Evolutionary conservation across 805 yeast genomes (phyloP).

Genomic region (Jamesozyma lodderae): DNA sequence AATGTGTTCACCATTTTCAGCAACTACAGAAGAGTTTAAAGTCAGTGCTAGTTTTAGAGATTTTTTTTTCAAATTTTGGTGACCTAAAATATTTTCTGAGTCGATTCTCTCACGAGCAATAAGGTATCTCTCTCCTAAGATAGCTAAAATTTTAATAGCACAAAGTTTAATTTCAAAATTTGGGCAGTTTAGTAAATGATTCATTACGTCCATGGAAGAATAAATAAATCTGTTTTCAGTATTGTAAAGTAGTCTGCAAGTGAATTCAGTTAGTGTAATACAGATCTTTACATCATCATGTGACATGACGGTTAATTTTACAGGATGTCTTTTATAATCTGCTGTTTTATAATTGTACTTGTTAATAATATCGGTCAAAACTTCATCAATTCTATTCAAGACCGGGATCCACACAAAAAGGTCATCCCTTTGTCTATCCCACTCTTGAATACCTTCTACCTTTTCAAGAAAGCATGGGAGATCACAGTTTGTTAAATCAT

Average conservation of each 20-base stretch:
- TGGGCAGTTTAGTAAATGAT: conserved; percentile 47
- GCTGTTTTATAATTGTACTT: conserved; percentile 35
- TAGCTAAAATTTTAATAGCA: conserved; percentile 51
- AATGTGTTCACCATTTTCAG: conserved; percentile 33
- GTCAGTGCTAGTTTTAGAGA: conserved; percentile 46
- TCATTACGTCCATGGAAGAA: conserved; percentile 54
- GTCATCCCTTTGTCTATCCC: conserved; percentile 63
- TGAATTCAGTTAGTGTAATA: conserved; percentile 48
- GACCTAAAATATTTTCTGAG: conserved; percentile 17
- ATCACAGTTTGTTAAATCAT: conserved; percentile 32
- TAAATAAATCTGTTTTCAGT: conserved; percentile 62
- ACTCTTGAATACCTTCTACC: conserved; percentile 33
- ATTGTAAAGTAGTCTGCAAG: conserved; percentile 55
- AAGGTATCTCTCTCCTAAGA: conserved; percentile 53
- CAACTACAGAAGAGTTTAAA: conserved; percentile 41
- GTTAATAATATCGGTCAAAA: conserved; percentile 45
- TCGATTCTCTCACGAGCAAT: conserved; percentile 28
- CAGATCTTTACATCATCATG: conserved; percentile 40
- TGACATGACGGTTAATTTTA: conserved; percentile 39
- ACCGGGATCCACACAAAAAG: conserved; percentile 69
- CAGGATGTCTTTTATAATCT: conserved; percentile 36
- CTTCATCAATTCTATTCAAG: conserved; percentile 63
- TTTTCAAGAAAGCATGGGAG: conserved; percentile 34
- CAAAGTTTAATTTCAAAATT: conserved; percentile 49
- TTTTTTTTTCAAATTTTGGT: conserved; percentile 33